phyloP scores from a whole-genome alignment of 306 rosid species.

The Lathyrus oleraceus region DNA sequence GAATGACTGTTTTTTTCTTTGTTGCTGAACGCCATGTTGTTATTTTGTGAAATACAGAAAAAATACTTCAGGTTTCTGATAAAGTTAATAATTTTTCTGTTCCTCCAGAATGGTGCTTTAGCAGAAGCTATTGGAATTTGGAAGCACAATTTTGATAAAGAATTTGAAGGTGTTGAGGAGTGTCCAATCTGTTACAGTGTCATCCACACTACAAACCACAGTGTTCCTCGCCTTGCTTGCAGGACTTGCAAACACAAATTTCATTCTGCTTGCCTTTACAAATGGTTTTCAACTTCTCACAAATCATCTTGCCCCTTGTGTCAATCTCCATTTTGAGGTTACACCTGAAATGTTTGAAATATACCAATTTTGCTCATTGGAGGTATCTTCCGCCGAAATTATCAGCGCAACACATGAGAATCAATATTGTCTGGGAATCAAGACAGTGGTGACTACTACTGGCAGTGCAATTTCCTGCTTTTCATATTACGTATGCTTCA shows the following conservation, averaged over 20 bases:
- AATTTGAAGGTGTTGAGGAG: constrained; percentile 98
- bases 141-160: constrained; percentile 95
- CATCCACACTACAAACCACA: constrained; percentile 85
- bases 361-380: constrained; percentile 31
- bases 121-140: constrained; percentile 93
- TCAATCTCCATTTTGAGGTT: constrained; percentile 84
- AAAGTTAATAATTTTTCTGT: constrained; percentile 31
- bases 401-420: not conserved
- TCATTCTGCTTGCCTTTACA: constrained; percentile 91
- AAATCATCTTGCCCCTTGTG: constrained; percentile 94
- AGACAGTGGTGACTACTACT: constrained; percentile 8
- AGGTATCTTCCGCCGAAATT: constrained; percentile 13
- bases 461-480: constrained; percentile 13
- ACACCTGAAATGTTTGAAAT: constrained; percentile 2
- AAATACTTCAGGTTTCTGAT: constrained; percentile 11
- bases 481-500: constrained; percentile 26
- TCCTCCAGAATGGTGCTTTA: constrained; percentile 89
- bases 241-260: constrained; percentile 97
- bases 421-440: not conserved
- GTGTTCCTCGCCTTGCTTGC: constrained; percentile 96
- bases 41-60: constrained; percentile 5
- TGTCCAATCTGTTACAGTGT: constrained; percentile 97
- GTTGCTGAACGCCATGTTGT: not conserved
- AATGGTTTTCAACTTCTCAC: constrained; percentile 97
- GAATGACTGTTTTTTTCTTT: constrained; percentile 7